phyloP scores from a whole-genome alignment of 1,284 basidiomycete species.

The Marasmius tenuissimus region DNA sequence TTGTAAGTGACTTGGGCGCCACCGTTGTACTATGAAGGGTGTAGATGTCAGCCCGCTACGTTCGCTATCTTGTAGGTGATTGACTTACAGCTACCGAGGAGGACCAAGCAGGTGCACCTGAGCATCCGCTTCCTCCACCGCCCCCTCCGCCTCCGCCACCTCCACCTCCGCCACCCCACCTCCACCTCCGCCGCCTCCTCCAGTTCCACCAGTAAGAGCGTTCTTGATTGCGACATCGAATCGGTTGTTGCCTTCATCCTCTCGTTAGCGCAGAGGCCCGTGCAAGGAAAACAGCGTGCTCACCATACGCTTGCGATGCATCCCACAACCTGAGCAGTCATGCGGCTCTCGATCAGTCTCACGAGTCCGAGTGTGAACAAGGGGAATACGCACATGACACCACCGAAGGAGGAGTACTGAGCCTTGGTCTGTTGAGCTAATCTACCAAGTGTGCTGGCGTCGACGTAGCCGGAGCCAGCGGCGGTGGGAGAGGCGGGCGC shows the following conservation, averaged over 20 bases:
- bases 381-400: slow-evolving; percentile 51
- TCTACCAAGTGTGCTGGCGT: slow-evolving; percentile 40
- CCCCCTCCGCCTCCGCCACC: slow-evolving; percentile 27
- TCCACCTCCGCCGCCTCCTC: slow-evolving; percentile 27
- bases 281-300: slow-evolving; percentile 10
- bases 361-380: background rate
- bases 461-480: slow-evolving; percentile 53
- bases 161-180: slow-evolving; percentile 30
- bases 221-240: slow-evolving; percentile 55
- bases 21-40: slow-evolving; percentile 39
- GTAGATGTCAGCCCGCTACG: background rate
- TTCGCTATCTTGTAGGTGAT: too few relatives aligned
- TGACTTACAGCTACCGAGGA: slow-evolving; percentile 38
- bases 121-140: slow-evolving; percentile 36
- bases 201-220: slow-evolving; percentile 38
- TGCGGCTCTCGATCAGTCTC: background rate
- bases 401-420: slow-evolving; percentile 64
- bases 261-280: slow-evolving; percentile 14
- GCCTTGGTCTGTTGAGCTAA: slow-evolving; percentile 44
- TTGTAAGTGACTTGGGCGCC: slow-evolving; percentile 44
- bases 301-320: slow-evolving; percentile 29
- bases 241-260: slow-evolving; percentile 44
- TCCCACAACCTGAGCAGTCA: slow-evolving; percentile 22
- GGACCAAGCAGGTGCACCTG: slow-evolving; percentile 47
- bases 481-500: slow-evolving; percentile 52